Conservation (phyloP, 1,284 basidiomycete genomes). For the Boletellus deceptivus region DNA sequence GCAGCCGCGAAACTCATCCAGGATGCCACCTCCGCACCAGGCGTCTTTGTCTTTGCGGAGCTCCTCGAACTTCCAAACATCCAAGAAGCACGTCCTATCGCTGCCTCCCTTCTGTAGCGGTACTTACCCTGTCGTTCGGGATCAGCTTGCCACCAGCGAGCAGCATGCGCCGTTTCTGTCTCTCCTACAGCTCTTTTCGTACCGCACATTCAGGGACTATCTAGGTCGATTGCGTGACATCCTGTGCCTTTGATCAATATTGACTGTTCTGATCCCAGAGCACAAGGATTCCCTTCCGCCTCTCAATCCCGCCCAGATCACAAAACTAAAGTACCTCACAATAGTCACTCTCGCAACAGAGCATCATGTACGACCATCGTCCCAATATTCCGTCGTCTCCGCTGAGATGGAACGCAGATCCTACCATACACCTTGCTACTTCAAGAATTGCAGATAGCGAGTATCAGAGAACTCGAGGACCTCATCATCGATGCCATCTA, state of each 20-base stretch:
- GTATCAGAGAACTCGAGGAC: conserved; percentile 87
- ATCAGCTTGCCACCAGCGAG: conserved; percentile 62
- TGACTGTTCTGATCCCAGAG: conserved; percentile 40
- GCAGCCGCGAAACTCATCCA: conserved; percentile 86
- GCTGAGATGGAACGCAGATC: conserved; percentile 46
- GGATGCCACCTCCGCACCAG: conserved; percentile 84
- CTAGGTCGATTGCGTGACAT: conserved; percentile 40
- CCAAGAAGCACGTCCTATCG: conserved; percentile 59
- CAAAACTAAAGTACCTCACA: conserved; percentile 90
- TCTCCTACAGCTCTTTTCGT: conserved; percentile 85
- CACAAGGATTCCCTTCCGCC: conserved; percentile 64
- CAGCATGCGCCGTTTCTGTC: conserved; percentile 58
- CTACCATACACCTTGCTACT: conserved; percentile 72
- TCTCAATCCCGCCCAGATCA: conserved; percentile 69
- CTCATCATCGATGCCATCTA: conserved; percentile 96
- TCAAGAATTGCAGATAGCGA: conserved; percentile 64
- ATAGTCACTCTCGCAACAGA: conserved; percentile 78
- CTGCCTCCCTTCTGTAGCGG: not conserved
- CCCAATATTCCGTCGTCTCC: not conserved
- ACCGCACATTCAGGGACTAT: conserved; percentile 83
- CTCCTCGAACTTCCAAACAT: conserved; percentile 81
- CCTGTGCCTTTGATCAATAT: not conserved
- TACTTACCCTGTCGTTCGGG: conserved; percentile 4
- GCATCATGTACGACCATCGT: conserved; percentile 55
- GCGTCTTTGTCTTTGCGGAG: conserved; percentile 89